phyloP scores from a whole-genome alignment of 2,329 filamentous ascomycete species.

The Sarocladium kiliense region DNA sequence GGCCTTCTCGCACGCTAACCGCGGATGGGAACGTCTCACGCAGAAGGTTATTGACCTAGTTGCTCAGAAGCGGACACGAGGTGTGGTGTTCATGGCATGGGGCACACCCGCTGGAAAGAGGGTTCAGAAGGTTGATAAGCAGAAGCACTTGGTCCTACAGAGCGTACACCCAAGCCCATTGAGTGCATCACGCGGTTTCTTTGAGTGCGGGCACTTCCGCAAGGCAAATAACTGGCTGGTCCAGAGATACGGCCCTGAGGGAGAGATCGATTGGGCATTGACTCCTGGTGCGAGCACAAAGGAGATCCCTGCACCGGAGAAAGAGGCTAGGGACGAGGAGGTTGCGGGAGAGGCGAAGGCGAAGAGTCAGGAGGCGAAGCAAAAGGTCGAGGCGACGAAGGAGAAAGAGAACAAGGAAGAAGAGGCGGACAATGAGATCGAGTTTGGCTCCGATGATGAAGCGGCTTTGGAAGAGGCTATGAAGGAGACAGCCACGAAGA shows the following conservation, averaged over 20 bases:
- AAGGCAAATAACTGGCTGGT: conserved; percentile 82
- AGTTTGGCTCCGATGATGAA: conserved; percentile 30
- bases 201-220: conserved; percentile 76
- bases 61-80: conserved; percentile 66
- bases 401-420: conserved; percentile 7
- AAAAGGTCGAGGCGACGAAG: conserved; percentile 3
- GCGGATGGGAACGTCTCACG: conserved; percentile 91
- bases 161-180: conserved; percentile 92
- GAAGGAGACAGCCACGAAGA: conserved; percentile 22
- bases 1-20: conserved; percentile 77
- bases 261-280: conserved; percentile 80
- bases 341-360: conserved; percentile 9
- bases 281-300: conserved; percentile 30
- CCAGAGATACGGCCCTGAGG: conserved; percentile 70
- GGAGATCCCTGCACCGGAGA: conserved; percentile 14
- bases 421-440: conserved; percentile 16
- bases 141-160: conserved; percentile 76
- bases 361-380: conserved; percentile 6
- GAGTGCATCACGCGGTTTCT: conserved; percentile 77
- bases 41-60: conserved; percentile 88
- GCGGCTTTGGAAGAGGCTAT: conserved; percentile 31
- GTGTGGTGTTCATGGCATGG: conserved; percentile 96
- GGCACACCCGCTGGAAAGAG: conserved; percentile 78
- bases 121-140: conserved; percentile 65
- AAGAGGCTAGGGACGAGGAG: conserved; percentile 10